Evolutionary conservation across 768 basidiomycete species (phyloP).

Genomic region (Podaxis sp.): DNA sequence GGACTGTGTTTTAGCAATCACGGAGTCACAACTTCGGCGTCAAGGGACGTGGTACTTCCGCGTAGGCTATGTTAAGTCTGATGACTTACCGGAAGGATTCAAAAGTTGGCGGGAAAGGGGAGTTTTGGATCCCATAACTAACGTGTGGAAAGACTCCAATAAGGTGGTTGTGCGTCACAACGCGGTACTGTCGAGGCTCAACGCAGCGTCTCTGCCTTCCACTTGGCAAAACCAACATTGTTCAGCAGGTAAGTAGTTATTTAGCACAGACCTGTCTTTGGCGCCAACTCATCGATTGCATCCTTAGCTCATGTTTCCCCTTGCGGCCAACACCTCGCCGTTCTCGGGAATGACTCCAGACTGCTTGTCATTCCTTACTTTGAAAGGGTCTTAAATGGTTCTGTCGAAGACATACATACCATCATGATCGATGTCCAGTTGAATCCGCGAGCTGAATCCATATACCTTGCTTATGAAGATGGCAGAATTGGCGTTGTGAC

Average conservation of each 20-base stretch:
- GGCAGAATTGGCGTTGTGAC: conserved; percentile 46
- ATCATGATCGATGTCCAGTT: conserved; percentile 39
- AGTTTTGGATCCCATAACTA: not conserved
- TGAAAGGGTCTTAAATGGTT: conserved; percentile 29
- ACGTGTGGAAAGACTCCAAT: not conserved
- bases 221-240: too few relatives aligned
- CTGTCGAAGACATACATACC: conserved; percentile 26
- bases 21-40: not conserved
- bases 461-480: conserved; percentile 47
- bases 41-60: not conserved
- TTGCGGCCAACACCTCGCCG: conserved; percentile 47
- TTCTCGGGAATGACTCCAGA: conserved; percentile 35
- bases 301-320: conserved; percentile 43
- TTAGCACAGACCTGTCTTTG: not conserved
- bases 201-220: not conserved
- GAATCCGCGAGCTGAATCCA: conserved; percentile 33
- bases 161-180: not conserved
- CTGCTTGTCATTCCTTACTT: conserved; percentile 43
- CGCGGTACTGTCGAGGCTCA: not conserved
- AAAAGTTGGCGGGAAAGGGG: not conserved
- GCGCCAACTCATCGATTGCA: not conserved
- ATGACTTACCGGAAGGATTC: not conserved
- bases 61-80: not conserved
- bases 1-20: conserved; percentile 1
- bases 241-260: not conserved